These are phyloP conservation scores for Kuraishia cidri DNA, from an alignment of 805 yeast genomes.

Conservation along the genomic window DNA sequence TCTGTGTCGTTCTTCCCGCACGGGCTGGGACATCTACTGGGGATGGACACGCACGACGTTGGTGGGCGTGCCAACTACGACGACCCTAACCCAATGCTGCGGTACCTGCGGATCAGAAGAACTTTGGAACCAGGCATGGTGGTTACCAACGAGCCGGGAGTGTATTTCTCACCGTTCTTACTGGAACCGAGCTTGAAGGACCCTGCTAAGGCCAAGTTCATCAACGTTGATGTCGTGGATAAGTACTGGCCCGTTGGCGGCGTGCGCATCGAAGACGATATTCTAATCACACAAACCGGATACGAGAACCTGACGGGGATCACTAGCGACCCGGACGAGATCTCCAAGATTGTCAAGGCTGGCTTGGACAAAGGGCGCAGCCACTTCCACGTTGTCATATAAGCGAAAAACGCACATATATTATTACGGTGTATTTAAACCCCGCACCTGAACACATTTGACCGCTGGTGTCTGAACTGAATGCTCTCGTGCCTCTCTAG, in stretches of 20 bases:
- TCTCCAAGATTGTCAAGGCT: slow-evolving; percentile 62
- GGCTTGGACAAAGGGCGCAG: slow-evolving; percentile 56
- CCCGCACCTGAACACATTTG: slow-evolving; percentile 69
- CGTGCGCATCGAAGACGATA: slow-evolving; percentile 92
- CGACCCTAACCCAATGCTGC: slow-evolving; percentile 70
- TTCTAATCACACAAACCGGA: slow-evolving; percentile 69
- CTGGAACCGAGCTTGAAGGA: slow-evolving; percentile 53
- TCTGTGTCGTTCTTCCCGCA: slow-evolving; percentile 87
- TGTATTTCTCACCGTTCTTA: slow-evolving; percentile 80
- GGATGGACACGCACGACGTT: slow-evolving; percentile 95
- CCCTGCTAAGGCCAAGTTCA: slow-evolving; percentile 41
- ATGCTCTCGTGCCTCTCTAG: slow-evolving; percentile 84
- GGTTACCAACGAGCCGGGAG: slow-evolving; percentile 92
- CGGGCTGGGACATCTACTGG: slow-evolving; percentile 89
- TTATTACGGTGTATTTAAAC: slow-evolving; percentile 20
- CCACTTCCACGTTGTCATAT: slow-evolving; percentile 44
- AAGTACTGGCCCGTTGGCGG: slow-evolving; percentile 92
- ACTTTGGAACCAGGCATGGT: slow-evolving; percentile 68
- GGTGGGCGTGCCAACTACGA: slow-evolving; percentile 83
- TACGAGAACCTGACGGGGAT: slow-evolving; percentile 74
- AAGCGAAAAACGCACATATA: no score
- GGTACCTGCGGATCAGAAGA: slow-evolving; percentile 77
- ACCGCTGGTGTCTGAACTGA: slow-evolving; percentile 80
- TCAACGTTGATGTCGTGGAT: slow-evolving; percentile 57
- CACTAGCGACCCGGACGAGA: slow-evolving; percentile 81